Percentiles rank a stretch among this genome's conserved stretches.
These are phyloP conservation scores for Wickerhamiella cacticola DNA, from an alignment of 805 yeast genomes.

Conservation along the genomic window DNA sequence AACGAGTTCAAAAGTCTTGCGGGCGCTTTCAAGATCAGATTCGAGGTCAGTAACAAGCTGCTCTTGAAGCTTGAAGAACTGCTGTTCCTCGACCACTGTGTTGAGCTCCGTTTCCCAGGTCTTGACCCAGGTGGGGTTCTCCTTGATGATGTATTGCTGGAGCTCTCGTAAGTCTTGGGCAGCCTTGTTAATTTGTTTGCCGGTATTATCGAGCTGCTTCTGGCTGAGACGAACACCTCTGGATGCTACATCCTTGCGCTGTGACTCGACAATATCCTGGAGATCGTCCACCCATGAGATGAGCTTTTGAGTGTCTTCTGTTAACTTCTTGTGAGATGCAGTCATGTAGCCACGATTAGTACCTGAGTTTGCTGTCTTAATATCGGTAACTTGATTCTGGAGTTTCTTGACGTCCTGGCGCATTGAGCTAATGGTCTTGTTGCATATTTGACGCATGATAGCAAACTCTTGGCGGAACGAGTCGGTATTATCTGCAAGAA, in stretches of 20 bases:
- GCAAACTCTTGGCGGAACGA: slow-evolving; percentile 45
- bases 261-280: slow-evolving; percentile 80
- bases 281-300: slow-evolving; percentile 77
- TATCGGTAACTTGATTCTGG: slow-evolving; percentile 36
- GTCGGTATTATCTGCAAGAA: slow-evolving; percentile 13
- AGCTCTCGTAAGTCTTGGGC: slow-evolving; percentile 40
- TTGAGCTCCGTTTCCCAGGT: slow-evolving; percentile 89
- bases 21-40: slow-evolving; percentile 69
- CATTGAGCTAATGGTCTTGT: slow-evolving; percentile 33
- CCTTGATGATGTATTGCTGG: slow-evolving; percentile 50
- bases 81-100: slow-evolving; percentile 86
- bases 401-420: slow-evolving; percentile 36
- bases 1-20: slow-evolving; percentile 70
- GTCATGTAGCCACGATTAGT: slow-evolving; percentile 51
- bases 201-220: slow-evolving; percentile 55
- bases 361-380: slow-evolving; percentile 33
- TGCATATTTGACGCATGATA: slow-evolving; percentile 46
- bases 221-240: slow-evolving; percentile 75
- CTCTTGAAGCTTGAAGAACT: slow-evolving; percentile 79
- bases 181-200: slow-evolving; percentile 53
- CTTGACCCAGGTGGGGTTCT: slow-evolving; percentile 75
- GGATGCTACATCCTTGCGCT: slow-evolving; percentile 82
- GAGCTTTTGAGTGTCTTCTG: slow-evolving; percentile 62
- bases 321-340: slow-evolving; percentile 56
- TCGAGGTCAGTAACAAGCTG: slow-evolving; percentile 66